These are phyloP conservation scores for Fusarium sp. DNA, from an alignment of 2,329 filamentous ascomycete genomes.

Conservation along the genomic window DNA sequence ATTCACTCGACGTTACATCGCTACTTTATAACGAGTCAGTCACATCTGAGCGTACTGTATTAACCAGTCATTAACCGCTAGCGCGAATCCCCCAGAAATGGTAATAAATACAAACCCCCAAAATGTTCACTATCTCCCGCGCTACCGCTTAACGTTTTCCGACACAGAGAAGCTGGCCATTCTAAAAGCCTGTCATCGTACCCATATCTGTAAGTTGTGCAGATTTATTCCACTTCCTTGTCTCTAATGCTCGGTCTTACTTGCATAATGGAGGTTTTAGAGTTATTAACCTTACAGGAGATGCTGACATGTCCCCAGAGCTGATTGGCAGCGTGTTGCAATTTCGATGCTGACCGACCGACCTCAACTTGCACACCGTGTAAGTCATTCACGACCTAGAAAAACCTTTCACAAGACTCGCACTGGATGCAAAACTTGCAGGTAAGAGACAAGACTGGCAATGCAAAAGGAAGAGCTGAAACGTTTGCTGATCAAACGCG, in stretches of 20 bases:
- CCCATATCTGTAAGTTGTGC: neutral
- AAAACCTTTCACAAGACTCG: neutral
- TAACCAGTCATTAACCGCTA: neutral
- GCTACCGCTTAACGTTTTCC: too few species aligned
- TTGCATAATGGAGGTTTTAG: too few species aligned
- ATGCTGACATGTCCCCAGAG: neutral
- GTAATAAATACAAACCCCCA: too few species aligned
- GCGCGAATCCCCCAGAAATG: neutral
- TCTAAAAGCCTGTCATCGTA: neutral
- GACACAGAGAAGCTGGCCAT: too few species aligned
- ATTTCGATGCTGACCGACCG: neutral
- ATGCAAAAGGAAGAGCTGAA: neutral
- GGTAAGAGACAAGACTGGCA: neutral
- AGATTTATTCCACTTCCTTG: neutral
- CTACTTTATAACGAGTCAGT: neutral
- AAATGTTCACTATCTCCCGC: too few species aligned
- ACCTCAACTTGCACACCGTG: neutral
- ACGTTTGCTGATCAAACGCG: neutral
- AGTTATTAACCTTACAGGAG: too few species aligned
- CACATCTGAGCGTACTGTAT: neutral
- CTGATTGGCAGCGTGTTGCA: neutral
- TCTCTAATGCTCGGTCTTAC: neutral
- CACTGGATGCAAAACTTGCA: constrained; percentile 22
- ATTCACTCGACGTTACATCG: neutral
- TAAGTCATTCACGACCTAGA: neutral